phyloP scores from a whole-genome alignment of 2,329 filamentous ascomycete genomes.

The Plenodomus lindquistii region DNA sequence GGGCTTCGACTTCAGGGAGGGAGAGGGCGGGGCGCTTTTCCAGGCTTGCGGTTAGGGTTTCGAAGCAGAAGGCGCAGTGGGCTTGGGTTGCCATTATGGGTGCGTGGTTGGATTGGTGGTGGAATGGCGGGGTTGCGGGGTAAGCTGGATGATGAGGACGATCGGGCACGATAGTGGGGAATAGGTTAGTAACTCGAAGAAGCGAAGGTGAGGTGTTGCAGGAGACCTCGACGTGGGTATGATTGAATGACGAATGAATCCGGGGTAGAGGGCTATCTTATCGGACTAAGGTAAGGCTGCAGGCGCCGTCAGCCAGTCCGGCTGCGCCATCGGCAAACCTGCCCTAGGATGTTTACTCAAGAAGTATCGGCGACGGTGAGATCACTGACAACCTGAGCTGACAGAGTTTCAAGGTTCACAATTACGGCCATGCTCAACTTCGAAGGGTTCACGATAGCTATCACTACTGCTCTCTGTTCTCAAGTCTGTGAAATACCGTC shows the following conservation, averaged over 20 bases:
- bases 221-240: neutral
- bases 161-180: neutral
- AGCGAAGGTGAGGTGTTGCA: neutral
- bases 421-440: too few relatives aligned
- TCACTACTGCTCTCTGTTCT: too few relatives aligned
- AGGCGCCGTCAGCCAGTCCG: constrained; percentile 7
- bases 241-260: constrained; percentile 8
- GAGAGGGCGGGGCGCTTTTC: constrained; percentile 68
- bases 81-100: constrained; percentile 75
- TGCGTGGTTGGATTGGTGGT: constrained; percentile 1
- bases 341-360: neutral
- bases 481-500: neutral
- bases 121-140: neutral
- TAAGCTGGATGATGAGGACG: neutral
- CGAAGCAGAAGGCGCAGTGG: constrained; percentile 94
- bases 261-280: constrained; percentile 12
- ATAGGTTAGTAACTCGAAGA: neutral
- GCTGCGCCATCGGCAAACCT: constrained; percentile 10
- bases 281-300: constrained; percentile 8
- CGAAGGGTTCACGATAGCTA: too few relatives aligned
- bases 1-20: constrained; percentile 70
- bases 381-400: too few relatives aligned
- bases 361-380: too few relatives aligned
- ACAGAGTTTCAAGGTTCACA: too few relatives aligned
- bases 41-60: constrained; percentile 76